These are phyloP conservation scores for Cladosporium austrohemisphaericum DNA, from an alignment of 2,329 filamentous ascomycete species.

Conservation along the genomic window DNA sequence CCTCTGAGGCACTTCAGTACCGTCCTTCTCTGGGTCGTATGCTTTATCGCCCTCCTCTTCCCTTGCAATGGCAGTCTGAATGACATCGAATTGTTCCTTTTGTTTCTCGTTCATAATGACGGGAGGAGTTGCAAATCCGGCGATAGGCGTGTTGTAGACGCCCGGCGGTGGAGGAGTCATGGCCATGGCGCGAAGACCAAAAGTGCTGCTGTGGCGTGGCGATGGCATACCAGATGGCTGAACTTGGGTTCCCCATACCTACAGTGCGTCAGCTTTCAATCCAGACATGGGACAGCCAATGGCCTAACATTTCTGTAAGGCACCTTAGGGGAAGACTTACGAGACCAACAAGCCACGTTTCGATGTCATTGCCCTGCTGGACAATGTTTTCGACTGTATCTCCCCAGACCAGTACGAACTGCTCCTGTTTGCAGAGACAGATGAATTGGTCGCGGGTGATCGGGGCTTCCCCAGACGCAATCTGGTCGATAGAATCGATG, in stretches of 20 bases:
- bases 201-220: slow-evolving; percentile 8
- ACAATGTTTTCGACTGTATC: slow-evolving; percentile 15
- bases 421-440: slow-evolving; percentile 13
- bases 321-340: slow-evolving; percentile 7
- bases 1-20: slow-evolving; percentile 8
- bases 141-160: slow-evolving; percentile 7
- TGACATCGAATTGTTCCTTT: slow-evolving; percentile 12
- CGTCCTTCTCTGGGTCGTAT: slow-evolving; percentile 13
- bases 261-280: neutral
- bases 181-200: slow-evolving; percentile 1
- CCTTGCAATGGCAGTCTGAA: slow-evolving; percentile 14
- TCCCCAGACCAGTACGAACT: slow-evolving; percentile 15
- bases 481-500: slow-evolving; percentile 11
- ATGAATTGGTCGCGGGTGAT: slow-evolving; percentile 12
- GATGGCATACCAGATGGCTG: neutral
- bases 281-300: no score
- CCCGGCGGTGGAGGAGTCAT: neutral
- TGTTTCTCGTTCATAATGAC: slow-evolving; percentile 11
- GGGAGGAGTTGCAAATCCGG: slow-evolving; percentile 3
- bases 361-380: slow-evolving; percentile 11
- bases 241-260: slow-evolving; percentile 15
- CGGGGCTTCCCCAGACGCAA: slow-evolving; percentile 9
- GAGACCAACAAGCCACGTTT: slow-evolving; percentile 15
- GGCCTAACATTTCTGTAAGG: no score
- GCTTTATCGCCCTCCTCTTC: slow-evolving; percentile 16